phyloP scores from a whole-genome alignment of 176 grass and related monocot species.

The Pharus latifolius region DNA sequence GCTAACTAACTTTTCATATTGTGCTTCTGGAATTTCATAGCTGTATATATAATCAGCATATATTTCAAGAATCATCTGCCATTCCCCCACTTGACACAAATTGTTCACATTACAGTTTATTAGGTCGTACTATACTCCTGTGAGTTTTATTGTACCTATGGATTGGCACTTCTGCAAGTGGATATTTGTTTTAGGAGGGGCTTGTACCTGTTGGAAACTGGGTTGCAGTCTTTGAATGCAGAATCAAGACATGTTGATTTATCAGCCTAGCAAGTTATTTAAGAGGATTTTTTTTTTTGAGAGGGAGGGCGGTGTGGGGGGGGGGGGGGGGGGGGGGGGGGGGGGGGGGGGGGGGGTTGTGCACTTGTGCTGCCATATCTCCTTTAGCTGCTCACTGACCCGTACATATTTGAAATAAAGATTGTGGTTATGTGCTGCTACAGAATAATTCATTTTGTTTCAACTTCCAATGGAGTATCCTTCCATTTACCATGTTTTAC shows the following conservation, averaged over 20 bases:
- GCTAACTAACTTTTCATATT: background rate
- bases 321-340: too few relatives aligned
- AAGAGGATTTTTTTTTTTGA: too few relatives aligned
- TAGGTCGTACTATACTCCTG: background rate
- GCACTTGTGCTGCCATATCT: background rate
- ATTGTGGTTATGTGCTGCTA: background rate
- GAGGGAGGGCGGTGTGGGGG: too few relatives aligned
- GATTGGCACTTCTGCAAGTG: background rate
- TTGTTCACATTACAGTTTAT: constrained; percentile 5
- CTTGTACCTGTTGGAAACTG: background rate
- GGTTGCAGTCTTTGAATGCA: background rate
- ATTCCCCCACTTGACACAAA: background rate
- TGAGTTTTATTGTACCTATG: background rate
- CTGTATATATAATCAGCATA: background rate
- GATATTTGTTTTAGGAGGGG: background rate
- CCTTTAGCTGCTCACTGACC: background rate
- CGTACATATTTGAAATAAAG: background rate
- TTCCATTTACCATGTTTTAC: too few relatives aligned
- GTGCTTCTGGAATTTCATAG: background rate
- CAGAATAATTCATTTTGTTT: background rate
- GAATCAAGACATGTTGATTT: too few relatives aligned
- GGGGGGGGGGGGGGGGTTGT: too few relatives aligned
- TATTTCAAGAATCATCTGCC: background rate
- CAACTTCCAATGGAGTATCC: background rate
- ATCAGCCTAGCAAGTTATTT: too few relatives aligned